A percentile compares a stretch with the other conserved stretches of the same genome.
Conservation (phyloP, 1,284 basidiomycete species). For the Psilocybe mexicana region DNA sequence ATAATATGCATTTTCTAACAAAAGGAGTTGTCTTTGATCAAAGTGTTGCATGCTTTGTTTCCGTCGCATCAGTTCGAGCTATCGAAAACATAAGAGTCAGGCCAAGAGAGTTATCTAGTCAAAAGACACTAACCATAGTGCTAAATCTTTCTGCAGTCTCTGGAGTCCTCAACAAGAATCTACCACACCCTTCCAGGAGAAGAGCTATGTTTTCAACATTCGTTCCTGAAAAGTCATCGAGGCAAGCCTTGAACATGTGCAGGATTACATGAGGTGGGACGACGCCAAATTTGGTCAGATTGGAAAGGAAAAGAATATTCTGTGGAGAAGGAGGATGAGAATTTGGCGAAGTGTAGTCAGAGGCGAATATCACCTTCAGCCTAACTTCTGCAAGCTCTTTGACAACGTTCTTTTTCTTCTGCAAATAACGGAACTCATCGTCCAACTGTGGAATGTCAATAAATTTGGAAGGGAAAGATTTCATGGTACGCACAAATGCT, state of each 20-base stretch:
- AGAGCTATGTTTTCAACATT: slow-evolving; percentile 95
- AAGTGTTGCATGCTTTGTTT: slow-evolving; percentile 93
- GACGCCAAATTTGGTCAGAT: slow-evolving; percentile 94
- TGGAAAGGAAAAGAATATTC: slow-evolving; percentile 90
- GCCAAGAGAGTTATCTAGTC: not conserved
- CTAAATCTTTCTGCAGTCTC: slow-evolving; percentile 85
- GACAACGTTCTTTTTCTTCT: slow-evolving; percentile 89
- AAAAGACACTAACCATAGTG: slow-evolving; percentile 59
- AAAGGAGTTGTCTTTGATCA: slow-evolving; percentile 84
- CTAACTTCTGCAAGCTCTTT: slow-evolving; percentile 86
- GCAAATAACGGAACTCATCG: slow-evolving; percentile 96
- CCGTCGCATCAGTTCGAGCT: slow-evolving; percentile 93
- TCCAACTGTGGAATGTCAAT: slow-evolving; percentile 65
- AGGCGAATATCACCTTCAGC: slow-evolving; percentile 61
- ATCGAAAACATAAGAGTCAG: slow-evolving; percentile 3
- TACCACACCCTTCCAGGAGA: slow-evolving; percentile 91
- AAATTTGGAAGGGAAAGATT: not conserved
- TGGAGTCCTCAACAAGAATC: slow-evolving; percentile 87
- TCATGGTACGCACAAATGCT: slow-evolving; percentile 57
- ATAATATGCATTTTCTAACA: slow-evolving; percentile 98
- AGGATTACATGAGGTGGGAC: slow-evolving; percentile 91
- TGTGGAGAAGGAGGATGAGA: slow-evolving; percentile 31
- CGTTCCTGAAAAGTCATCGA: slow-evolving; percentile 91
- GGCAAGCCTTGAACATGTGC: slow-evolving; percentile 94
- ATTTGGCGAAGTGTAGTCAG: not conserved